Conservation (phyloP, 805 yeast genomes). For the Cyberlindnera mrakii region DNA sequence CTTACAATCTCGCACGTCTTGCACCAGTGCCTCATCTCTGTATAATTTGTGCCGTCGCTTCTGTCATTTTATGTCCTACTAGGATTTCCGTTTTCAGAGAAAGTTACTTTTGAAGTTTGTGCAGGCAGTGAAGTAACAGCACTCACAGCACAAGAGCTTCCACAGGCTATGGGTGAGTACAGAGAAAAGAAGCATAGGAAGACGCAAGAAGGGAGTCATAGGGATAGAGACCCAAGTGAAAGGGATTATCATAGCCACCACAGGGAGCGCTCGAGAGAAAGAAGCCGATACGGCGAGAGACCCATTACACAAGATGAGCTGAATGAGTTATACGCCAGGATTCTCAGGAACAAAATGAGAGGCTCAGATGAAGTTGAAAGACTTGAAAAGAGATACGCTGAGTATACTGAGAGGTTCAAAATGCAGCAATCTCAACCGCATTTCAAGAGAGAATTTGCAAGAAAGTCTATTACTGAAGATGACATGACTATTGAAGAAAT, state of each 20-base stretch:
- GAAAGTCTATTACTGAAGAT: conserved; percentile 16
- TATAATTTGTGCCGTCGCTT: too few relatives aligned
- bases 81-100: too few relatives aligned
- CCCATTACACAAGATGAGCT: conserved; percentile 12
- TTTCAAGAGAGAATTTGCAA: conserved; percentile 1
- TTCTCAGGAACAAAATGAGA: conserved; percentile 29
- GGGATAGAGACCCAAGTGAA: not conserved
- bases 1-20: conserved; percentile 31
- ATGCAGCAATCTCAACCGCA: not conserved
- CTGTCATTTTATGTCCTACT: too few relatives aligned
- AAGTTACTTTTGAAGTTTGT: too few relatives aligned
- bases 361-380: conserved; percentile 17
- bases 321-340: conserved; percentile 27
- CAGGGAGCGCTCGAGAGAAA: too few relatives aligned
- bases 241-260: too few relatives aligned
- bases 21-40: conserved; percentile 12
- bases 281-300: conserved; percentile 3
- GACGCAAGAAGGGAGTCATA: not conserved
- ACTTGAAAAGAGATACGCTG: conserved; percentile 18
- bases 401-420: conserved; percentile 11
- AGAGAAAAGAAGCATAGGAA: not conserved
- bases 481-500: conserved; percentile 33
- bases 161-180: too few relatives aligned
- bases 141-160: too few relatives aligned
- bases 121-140: too few relatives aligned